These are phyloP conservation scores for Plasmodium fragile DNA, from an alignment of 169 alveolate species.

Conservation along the genomic window DNA sequence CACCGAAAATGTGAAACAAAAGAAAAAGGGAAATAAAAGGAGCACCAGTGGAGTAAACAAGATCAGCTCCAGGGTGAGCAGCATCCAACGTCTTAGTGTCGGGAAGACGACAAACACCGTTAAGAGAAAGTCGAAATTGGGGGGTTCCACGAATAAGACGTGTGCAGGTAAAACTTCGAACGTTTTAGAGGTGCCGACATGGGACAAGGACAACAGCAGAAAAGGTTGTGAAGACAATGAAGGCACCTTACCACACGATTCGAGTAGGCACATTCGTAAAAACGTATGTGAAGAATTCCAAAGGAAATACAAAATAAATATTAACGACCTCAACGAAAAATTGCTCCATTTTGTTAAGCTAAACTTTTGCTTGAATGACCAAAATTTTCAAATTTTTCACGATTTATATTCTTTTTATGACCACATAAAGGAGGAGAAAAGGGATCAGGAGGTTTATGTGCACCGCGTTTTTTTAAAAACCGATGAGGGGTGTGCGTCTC, in stretches of 20 bases:
- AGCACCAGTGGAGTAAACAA: neutral
- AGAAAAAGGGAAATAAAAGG: conserved; percentile 6
- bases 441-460: conserved; percentile 19
- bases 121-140: neutral
- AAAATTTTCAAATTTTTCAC: conserved; percentile 27
- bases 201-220: neutral
- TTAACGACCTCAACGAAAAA: conserved; percentile 25
- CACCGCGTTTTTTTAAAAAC: conserved; percentile 52
- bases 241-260: neutral
- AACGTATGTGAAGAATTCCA: conserved; percentile 29
- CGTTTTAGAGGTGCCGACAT: neutral
- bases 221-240: neutral
- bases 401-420: conserved; percentile 36
- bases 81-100: neutral
- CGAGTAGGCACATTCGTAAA: neutral
- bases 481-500: neutral
- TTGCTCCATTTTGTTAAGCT: conserved; percentile 50
- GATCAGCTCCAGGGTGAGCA: neutral
- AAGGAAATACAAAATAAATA: conserved; percentile 24
- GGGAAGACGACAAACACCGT: neutral
- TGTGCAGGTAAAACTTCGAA: neutral
- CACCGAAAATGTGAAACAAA: conserved; percentile 12
- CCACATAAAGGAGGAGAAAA: conserved; percentile 66
- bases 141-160: neutral
- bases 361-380: conserved; percentile 37